Base-by-base conservation (phyloP, 805 yeast species). In the Trichomonascus vanleenenianus region DNA sequence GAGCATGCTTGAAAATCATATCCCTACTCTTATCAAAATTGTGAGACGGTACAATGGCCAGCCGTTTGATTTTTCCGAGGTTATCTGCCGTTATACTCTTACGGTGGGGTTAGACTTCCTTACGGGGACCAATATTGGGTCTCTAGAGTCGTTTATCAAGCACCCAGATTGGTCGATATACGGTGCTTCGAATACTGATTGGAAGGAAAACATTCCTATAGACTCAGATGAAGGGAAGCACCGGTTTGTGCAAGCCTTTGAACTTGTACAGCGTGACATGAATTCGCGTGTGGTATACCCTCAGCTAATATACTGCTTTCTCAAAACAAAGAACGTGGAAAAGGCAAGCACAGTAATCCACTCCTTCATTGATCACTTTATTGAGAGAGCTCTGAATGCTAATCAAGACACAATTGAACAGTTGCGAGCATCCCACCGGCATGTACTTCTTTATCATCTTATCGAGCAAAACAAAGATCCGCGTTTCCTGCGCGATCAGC, bases 371-470 rank as follows among this genome's bases (percentile, higher is more conserved):
- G 66, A 72, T 50, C 61, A 56, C 48, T 72, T 68, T 50, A 76
- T 72, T 20, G 46, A 63, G 22, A 53, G 52, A 43, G 75, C 72
- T 6, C 59, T 73, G 34, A 27, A 20, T 15, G 37, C 54, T 11
- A 33, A 41, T 18, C 9, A 7, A 18, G 38, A 19, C 40, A 49
- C 27, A 15, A 16, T 34, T 10, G 15, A 18, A n/a, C 27, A 22
- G 27, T 22, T 22, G 8, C 4, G 8, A 4, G 8, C 7, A 4
- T 25, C 30, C 5, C 15, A 30, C 3, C 64, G 71, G 15, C 73
- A 72, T 50, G 67, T 73, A 8, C 72, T 75, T 55, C 66, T 75
- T 47, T 64, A 67, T 42, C 78, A 71, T 55, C 65, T 73, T 50
- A 73, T 65, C 35, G 66, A 67, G 51, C 68, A 66, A 43, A 69